Percentiles rank a stretch among this genome's conserved stretches.
Evolutionary conservation across 768 basidiomycete species (phyloP).

Genomic region (Phallus indusiatus): DNA sequence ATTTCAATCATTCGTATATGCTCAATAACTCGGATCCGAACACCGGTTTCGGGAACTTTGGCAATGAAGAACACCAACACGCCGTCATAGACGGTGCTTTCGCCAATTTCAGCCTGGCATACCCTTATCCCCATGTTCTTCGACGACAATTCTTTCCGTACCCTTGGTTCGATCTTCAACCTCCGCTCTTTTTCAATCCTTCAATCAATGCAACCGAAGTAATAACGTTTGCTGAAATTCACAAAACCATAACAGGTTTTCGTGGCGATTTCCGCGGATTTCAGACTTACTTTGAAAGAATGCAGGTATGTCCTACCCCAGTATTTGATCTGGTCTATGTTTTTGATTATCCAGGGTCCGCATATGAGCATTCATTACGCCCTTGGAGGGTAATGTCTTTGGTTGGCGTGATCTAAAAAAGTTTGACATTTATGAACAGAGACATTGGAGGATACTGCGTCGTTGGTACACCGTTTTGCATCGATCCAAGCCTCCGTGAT

Average conservation of each 20-base stretch:
- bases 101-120: constrained; percentile 18
- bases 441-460: constrained; percentile 24
- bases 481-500: constrained; percentile 15
- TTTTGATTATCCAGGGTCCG: constrained; percentile 18
- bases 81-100: constrained; percentile 22
- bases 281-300: constrained; percentile 22
- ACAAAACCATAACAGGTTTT: constrained; percentile 19
- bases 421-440: constrained; percentile 9
- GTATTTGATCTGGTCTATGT: not conserved
- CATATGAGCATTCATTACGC: constrained; percentile 25
- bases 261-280: constrained; percentile 24
- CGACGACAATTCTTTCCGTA: constrained; percentile 26
- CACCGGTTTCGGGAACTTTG: constrained; percentile 22
- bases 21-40: constrained; percentile 15
- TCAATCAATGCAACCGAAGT: constrained; percentile 17
- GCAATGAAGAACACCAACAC: constrained; percentile 15
- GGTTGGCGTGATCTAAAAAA: not conserved
- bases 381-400: constrained; percentile 20
- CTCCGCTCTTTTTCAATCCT: constrained; percentile 15
- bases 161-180: constrained; percentile 18
- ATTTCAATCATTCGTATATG: constrained; percentile 15
- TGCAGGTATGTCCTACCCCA: constrained; percentile 15
- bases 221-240: constrained; percentile 18
- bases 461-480: constrained; percentile 12
- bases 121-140: constrained; percentile 24